phyloP scores from a whole-genome alignment of 1,284 basidiomycete genomes.

The Microbotryum lychnidis-dioicae region DNA sequence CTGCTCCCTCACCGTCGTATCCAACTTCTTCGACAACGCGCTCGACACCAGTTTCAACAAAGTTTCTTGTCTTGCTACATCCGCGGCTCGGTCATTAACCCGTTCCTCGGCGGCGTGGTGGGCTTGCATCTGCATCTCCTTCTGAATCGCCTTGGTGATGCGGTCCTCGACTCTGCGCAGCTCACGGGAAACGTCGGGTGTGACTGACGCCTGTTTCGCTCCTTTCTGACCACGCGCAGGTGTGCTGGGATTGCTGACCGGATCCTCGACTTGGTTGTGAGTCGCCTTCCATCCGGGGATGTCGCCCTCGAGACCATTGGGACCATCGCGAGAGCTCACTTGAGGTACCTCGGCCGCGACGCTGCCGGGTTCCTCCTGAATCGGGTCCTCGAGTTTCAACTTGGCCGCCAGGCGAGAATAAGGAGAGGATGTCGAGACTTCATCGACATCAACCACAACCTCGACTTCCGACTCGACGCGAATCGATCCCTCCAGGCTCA shows the following conservation, averaged over 20 bases:
- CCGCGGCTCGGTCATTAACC: slow-evolving; percentile 61
- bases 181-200: background rate
- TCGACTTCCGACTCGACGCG: slow-evolving; percentile 18
- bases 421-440: background rate
- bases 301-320: no score
- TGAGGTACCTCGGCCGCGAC: no score
- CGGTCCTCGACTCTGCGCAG: slow-evolving; percentile 3
- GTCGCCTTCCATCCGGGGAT: no score
- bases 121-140: slow-evolving; percentile 45
- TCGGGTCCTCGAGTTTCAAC: no score
- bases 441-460: slow-evolving; percentile 12
- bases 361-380: no score
- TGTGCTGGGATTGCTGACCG: no score
- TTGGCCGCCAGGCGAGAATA: no score
- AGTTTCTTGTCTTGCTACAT: slow-evolving; percentile 71
- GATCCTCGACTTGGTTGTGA: no score
- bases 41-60: slow-evolving; percentile 69
- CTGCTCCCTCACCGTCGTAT: slow-evolving; percentile 69
- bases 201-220: background rate
- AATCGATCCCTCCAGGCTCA: slow-evolving; percentile 24
- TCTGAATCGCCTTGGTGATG: slow-evolving; percentile 12
- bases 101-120: slow-evolving; percentile 70
- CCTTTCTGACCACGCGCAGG: no score
- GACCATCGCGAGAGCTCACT: no score
- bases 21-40: slow-evolving; percentile 69